These are phyloP conservation scores for Bombardia bombarda DNA, from an alignment of 495 filamentous ascomycete genomes.

Conservation along the genomic window DNA sequence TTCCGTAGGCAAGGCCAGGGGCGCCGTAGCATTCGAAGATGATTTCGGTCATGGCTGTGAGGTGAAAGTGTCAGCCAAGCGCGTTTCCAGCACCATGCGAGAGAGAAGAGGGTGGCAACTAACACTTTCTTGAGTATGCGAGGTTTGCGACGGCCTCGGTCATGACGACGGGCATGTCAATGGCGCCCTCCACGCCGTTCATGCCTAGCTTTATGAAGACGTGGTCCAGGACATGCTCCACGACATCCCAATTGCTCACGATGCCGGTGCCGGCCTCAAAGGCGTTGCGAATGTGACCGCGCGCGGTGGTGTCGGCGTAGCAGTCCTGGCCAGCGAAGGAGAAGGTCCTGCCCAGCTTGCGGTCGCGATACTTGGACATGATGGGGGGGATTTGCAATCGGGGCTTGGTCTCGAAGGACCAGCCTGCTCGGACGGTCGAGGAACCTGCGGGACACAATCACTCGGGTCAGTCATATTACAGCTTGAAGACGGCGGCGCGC, in stretches of 20 bases:
- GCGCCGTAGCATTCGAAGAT: constrained; percentile 91
- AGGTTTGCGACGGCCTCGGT: constrained; percentile 91
- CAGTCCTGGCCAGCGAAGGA: constrained; percentile 87
- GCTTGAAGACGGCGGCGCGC: constrained; percentile 5
- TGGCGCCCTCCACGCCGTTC: constrained; percentile 59
- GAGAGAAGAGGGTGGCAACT: constrained; percentile 15
- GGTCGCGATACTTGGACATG: constrained; percentile 87
- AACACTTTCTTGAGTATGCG: constrained; percentile 77
- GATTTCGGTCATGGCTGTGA: constrained; percentile 90
- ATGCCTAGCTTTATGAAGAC: constrained; percentile 87
- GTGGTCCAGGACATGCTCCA: constrained; percentile 89
- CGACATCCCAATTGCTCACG: constrained; percentile 93
- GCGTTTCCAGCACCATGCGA: background rate
- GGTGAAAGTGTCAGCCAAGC: background rate
- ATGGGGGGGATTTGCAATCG: constrained; percentile 76
- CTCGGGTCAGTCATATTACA: no score
- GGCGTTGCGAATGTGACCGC: constrained; percentile 80
- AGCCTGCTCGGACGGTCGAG: constrained; percentile 81
- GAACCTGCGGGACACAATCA: constrained; percentile 51
- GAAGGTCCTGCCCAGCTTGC: constrained; percentile 81
- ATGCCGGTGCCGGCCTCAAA: constrained; percentile 89
- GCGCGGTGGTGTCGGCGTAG: constrained; percentile 85
- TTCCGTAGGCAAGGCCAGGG: constrained; percentile 82
- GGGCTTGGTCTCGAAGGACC: constrained; percentile 80
- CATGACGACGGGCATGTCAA: constrained; percentile 88